Evolutionary conservation across 2,329 filamentous ascomycete species (phyloP).

Genomic region (Coniochaeta ligniaria): DNA sequence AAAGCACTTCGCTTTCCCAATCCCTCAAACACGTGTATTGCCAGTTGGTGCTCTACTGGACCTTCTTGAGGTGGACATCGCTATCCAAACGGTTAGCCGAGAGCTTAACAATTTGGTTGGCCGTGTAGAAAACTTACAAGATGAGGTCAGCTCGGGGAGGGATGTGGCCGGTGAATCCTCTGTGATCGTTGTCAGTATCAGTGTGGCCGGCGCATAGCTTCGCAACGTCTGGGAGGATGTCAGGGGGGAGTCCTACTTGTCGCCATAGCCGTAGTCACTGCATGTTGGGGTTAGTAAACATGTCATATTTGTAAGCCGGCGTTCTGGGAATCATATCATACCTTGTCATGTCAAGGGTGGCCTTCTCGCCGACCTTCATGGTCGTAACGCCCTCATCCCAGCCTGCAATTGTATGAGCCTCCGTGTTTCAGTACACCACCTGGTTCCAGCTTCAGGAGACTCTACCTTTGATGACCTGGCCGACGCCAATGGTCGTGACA

Average conservation of each 20-base stretch:
- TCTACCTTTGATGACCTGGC: slow-evolving; percentile 78
- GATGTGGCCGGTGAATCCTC: slow-evolving; percentile 73
- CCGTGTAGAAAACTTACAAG: slow-evolving; percentile 57
- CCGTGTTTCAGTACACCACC: slow-evolving; percentile 10
- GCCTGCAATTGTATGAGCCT: slow-evolving; percentile 35
- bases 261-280: slow-evolving; percentile 60
- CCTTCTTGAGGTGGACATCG: slow-evolving; percentile 25
- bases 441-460: background rate
- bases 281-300: background rate
- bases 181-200: slow-evolving; percentile 22
- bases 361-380: slow-evolving; percentile 90
- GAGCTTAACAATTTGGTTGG: no score
- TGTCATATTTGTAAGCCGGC: background rate
- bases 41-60: slow-evolving; percentile 12
- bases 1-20: no score
- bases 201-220: slow-evolving; percentile 5
- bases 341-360: slow-evolving; percentile 74
- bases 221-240: slow-evolving; percentile 2
- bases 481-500: slow-evolving; percentile 69
- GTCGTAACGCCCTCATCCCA: slow-evolving; percentile 79
- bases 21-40: no score
- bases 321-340: slow-evolving; percentile 39
- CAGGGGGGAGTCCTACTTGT: slow-evolving; percentile 35
- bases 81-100: slow-evolving; percentile 10
- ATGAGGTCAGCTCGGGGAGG: slow-evolving; percentile 68